Evolutionary conservation across 2,329 filamentous ascomycete species (phyloP), one percentile per base, ranked within the genome.

Genomic region (Fusarium multiceps): DNA sequence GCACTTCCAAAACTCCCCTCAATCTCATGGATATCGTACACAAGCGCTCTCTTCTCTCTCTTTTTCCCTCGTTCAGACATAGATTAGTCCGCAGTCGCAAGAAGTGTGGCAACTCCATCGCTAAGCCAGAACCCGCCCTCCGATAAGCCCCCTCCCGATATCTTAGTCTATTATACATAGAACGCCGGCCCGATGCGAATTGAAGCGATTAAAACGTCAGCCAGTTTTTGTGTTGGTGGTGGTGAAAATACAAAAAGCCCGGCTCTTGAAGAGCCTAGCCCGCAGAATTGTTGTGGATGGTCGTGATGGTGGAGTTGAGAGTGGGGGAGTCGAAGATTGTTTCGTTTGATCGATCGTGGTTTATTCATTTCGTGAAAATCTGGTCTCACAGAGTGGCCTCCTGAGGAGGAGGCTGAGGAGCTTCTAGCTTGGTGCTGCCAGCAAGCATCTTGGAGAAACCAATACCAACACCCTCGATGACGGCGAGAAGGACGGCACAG

Each of bases 391-490:
- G 50, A 23, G 71, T 73, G n/a, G 66, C 59, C 57, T 78, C 76
- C 53, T 66, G 76, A n/a, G 77, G 77, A 46, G 78, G 78, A 20
- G 75, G 74, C 62, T 77, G 74, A 25, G 78, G 78, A 56, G 77
- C 89, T 83, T 97, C 93, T 74, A 97, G 84, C 83, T 91, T 91
- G 70, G 93, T 97, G 80, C 91, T 92, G 69, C 94, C 92, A 37
- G 94, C 93, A 88, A 97, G 92, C 91, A 97, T 94, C 81, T 94
- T 91, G 81, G 94, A 92, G 84, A 98, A 95, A 11, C 93, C 94
- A 78, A 99, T 98, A 75, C 95, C 95, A 58, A 98, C 96, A 76
- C 96, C 95, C 82, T 99, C 95, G 70, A 99, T 98, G 72, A 99
- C 95, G 53, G 93, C 96, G 47, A 99, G 86, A 77, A 99, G 88